phyloP scores from a whole-genome alignment of 495 filamentous ascomycete genomes.

The Podospora pseudoanserina region DNA sequence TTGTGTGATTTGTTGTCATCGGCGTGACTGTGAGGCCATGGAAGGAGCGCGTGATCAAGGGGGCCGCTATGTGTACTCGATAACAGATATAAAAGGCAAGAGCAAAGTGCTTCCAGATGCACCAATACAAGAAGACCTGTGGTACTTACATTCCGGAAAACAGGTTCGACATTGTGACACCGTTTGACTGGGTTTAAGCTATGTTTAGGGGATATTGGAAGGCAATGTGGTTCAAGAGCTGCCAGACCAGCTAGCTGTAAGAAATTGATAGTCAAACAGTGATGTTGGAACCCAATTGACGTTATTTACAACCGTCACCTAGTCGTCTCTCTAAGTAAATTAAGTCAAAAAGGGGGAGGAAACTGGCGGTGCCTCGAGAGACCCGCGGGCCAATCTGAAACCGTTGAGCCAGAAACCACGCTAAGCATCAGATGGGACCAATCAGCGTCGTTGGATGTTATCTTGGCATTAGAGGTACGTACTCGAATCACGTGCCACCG shows the following conservation, averaged over 20 bases:
- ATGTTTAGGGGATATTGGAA: not conserved
- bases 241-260: not conserved
- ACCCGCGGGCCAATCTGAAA: slow-evolving; percentile 3
- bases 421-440: not conserved
- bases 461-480: not conserved
- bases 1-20: not conserved
- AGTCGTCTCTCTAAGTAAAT: slow-evolving; percentile 5
- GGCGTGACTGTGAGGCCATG: not conserved
- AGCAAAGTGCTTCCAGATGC: not conserved
- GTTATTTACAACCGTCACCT: not conserved
- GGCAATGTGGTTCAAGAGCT: not conserved
- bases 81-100: not conserved
- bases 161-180: slow-evolving; percentile 63
- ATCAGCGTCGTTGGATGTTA: not conserved
- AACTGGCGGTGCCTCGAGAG: not conserved
- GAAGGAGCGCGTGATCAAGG: not conserved
- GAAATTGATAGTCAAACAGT: slow-evolving; percentile 1
- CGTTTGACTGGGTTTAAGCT: slow-evolving; percentile 7
- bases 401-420: slow-evolving; percentile 8
- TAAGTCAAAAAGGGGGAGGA: slow-evolving; percentile 17
- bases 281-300: not conserved
- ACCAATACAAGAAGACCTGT: not conserved
- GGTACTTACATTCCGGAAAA: slow-evolving; percentile 75
- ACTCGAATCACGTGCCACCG: slow-evolving; percentile 7
- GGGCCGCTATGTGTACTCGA: not conserved